A percentile compares a stretch with the other conserved stretches of the same genome.
Evolutionary conservation across 1,284 basidiomycete genomes (phyloP).

Genomic region (Chalciporus sp.): DNA sequence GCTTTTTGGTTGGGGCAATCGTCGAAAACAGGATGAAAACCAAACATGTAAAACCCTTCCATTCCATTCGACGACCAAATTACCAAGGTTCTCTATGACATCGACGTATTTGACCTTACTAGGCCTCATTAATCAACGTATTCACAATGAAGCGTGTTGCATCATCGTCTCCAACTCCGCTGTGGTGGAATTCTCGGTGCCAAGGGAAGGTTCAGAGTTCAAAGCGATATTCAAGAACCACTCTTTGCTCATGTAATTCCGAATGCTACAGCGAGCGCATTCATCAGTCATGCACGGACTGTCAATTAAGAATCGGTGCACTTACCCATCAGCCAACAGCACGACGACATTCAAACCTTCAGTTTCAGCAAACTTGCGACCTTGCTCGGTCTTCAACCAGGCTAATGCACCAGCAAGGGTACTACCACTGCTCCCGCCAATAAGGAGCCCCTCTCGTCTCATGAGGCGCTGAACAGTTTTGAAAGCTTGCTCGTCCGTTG

Average conservation of each 20-base stretch:
- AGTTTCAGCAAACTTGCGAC: slow-evolving; percentile 67
- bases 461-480: slow-evolving; percentile 79
- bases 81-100: neutral
- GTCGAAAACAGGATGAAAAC: neutral
- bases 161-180: slow-evolving; percentile 5
- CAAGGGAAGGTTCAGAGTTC: slow-evolving; percentile 52
- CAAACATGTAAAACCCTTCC: neutral
- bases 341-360: slow-evolving; percentile 87
- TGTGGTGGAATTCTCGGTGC: slow-evolving; percentile 38
- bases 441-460: slow-evolving; percentile 84
- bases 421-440: slow-evolving; percentile 92
- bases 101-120: neutral
- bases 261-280: slow-evolving; percentile 54
- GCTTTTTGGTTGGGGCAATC: neutral
- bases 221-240: slow-evolving; percentile 79
- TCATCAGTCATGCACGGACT: neutral
- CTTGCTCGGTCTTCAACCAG: slow-evolving; percentile 76
- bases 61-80: neutral
- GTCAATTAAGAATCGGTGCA: neutral
- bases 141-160: slow-evolving; percentile 11
- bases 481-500: slow-evolving; percentile 82
- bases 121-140: neutral
- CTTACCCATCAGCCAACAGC: slow-evolving; percentile 87
- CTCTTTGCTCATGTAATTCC: slow-evolving; percentile 96
- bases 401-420: slow-evolving; percentile 77